Evolutionary conservation across 192 early-diverging fungal genomes (phyloP), one percentile per base, ranked within the genome.

Genomic region (Mortierella alpina): DNA sequence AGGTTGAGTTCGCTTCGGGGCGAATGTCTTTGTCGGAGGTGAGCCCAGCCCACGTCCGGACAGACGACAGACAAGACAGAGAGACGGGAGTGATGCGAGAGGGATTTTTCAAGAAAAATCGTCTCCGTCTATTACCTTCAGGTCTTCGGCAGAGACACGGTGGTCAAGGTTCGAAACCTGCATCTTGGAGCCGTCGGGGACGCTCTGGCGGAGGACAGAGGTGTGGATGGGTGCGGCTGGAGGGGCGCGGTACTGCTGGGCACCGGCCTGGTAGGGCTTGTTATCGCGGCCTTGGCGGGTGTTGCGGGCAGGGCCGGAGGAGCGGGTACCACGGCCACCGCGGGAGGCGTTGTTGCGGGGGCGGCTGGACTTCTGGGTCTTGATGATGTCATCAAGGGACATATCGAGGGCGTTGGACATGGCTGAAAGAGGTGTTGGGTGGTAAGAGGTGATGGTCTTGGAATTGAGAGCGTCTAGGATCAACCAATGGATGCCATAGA

Each of bases 111-210:
- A 31, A 42, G 63, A 46, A 49, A 59, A 46, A 57, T 40, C 17
- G 44, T 67, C 53, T 59, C 60, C 57, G 56, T 70, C 68, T 74
- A 55, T 84, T 85, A 86, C 87, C 83, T 82, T 80, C 82, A 87
- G 76, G 72, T 88, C 86, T 49, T 83, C 83, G 52, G 84, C 76
- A 50, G 86, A 77, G 63, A 88, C 87, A 58, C 82, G 88, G 73
- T 82, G 75, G 65, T 85, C 86, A 53, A 88, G 85, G 83, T 88
- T 87, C 42, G 87, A 86, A 65, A 88, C 83, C 65, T 88, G 77
- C 55, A 88, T 86, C 77, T 88, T 86, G 59, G 82, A 83, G 57
- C 85, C 85, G 68, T 86, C 83, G 22, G 79, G 78, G 46, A 49
- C 66, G 41, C 57, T 72, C 66, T 80, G 69, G 66, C 77, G 77